Evolutionary conservation across 129 eudicot species (phyloP), one percentile per base, ranked within the genome.

Genomic region (Artemisia tridentata): DNA sequence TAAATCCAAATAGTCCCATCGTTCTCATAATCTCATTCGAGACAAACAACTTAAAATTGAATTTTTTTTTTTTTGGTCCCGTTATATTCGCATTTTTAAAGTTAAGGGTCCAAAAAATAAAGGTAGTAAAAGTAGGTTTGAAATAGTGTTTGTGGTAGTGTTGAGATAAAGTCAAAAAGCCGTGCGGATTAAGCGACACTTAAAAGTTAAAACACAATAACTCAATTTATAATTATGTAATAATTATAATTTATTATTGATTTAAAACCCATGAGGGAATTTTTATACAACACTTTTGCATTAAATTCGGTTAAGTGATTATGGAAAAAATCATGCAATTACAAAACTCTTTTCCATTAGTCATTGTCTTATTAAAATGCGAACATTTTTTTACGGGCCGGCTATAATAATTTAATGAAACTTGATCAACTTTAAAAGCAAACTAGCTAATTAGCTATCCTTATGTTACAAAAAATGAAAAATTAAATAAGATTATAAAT

Each of bases 161-260:
- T 25, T 57, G 19, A 61, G 19, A 9, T 61, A 12, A 27, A 61
- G 66, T 61, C 47, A 61, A 61, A 61, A 61, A 61, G 66, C 66
- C 66, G 6, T 61, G 66, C 47, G 66, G 66, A 31, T 29, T 61
- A 27, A 61, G 66, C 43, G 66, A 61, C 66, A 29, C 8, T 23
- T 61, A 29, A 59, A 61, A 29, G 3, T 23, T 61, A 29, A 59
- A 61, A 61, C 66, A 61, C 47, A 29, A 4, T 60, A 7, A 25
- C 6, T 1, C 6, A 59, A 25, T 25, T 11, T 45, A 59, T 5
- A 59, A 59, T 14, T 59, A 38, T 38, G 10, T 38, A 38, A 51
- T 51, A 15, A 51, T 51, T 2, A 15, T 25, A 3, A 23, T 50
- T 25, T 3, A 23, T 50, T 59, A 25, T 58, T 58, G 6, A 58